Evolutionary conservation across 2,329 filamentous ascomycete genomes (phyloP).

Genomic region (Fusarium verrucosum): DNA sequence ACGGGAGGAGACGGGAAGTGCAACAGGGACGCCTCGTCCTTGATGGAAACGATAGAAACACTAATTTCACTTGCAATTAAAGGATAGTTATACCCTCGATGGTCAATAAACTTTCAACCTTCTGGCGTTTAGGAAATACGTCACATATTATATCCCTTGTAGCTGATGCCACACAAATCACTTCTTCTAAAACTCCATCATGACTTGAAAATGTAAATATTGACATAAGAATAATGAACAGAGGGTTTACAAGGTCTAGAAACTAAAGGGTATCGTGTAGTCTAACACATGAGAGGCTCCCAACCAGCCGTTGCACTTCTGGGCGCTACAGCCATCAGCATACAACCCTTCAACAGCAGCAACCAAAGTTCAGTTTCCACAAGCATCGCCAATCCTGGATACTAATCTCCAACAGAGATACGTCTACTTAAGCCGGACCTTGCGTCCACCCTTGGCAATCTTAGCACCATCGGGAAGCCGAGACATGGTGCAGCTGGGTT

Average conservation of each 20-base stretch:
- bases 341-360: not conserved
- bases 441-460: conserved; percentile 65
- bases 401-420: not conserved
- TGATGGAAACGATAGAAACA: conserved; percentile 36
- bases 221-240: not conserved
- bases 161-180: not conserved
- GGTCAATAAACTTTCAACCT: not conserved
- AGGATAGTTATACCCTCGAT: conserved; percentile 41
- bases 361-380: not conserved
- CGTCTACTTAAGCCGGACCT: conserved; percentile 50
- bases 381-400: not conserved
- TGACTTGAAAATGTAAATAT: not conserved
- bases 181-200: not conserved
- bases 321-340: not conserved
- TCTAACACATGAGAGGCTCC: conserved; percentile 22
- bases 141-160: not conserved
- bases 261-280: conserved; percentile 41
- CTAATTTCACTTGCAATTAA: conserved; percentile 2
- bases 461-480: conserved; percentile 66
- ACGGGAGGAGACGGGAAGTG: conserved; percentile 67
- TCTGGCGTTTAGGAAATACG: not conserved
- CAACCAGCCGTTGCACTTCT: not conserved
- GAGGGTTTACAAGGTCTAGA: conserved; percentile 30
- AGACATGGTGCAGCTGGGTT: conserved; percentile 88
- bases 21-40: conserved; percentile 66